Base-by-base conservation (phyloP, 1,139 yeast species). In the Debaryomyces sp. region DNA sequence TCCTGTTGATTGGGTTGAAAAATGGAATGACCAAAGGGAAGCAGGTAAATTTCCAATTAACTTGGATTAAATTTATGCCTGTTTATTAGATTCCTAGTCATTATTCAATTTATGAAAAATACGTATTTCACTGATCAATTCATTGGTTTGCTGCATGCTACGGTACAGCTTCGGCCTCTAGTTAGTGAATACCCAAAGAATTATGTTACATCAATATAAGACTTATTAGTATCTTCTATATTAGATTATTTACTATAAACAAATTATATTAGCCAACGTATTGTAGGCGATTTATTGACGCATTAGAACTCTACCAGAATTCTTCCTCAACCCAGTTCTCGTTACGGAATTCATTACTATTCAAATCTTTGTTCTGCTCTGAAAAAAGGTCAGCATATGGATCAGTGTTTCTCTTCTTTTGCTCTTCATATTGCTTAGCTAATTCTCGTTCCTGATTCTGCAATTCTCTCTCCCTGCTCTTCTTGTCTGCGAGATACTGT, bases 21-120 rank as follows among this genome's bases (percentile, higher is more conserved):
- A 80, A 73, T 94, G 98, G 98, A 95, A 94, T 68, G 97, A 87
- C 64, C 97, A 91, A 80, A 89, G 97, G 77, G 84, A 69, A 56
- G 77, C 79, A 49, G 80, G 82, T 58, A 73, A 69, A 70, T 76
- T 71, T 63, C 80, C 81, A 48, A 70, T 75, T 59, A 67, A 66
- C 47, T 57, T 68, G 54, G 73, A 68, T 60, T 64, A 63, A 26
- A 41, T 41, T 38, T 9, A 8, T 15, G 21, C 15, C 18, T 21
- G n/a, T 6, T 21, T 34, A n/a, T 30, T 30, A 13, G 6, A 29
- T n/a, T 18, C 37, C 18, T 30, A 30, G 35, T 30, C 36, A 30
- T 30, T 41, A 29, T 21, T 41, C 18, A 29, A 6, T 30, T 37
- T 41, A 41, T 13, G 22, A 22, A 30, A 40, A 41, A 30, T 35